Percentiles rank a stretch among this genome's conserved stretches.
Evolutionary conservation across 2,329 filamentous ascomycete genomes (phyloP).

Genomic region (Claviceps capensis): DNA sequence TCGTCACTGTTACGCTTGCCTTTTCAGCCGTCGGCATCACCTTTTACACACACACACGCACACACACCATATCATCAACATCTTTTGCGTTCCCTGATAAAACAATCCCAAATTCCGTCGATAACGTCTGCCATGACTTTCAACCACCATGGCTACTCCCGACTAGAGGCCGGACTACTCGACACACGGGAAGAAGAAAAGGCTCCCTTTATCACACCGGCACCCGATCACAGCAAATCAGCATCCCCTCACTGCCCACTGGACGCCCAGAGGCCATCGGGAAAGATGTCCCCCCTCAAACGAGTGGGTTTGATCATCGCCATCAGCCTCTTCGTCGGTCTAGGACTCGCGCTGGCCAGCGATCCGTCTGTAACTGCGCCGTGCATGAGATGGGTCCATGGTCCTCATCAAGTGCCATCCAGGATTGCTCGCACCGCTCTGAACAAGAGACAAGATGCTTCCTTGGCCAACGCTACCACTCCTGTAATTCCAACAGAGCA

Average conservation of each 20-base stretch:
- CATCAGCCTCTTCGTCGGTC: constrained; percentile 14
- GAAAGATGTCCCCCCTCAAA: constrained; percentile 9
- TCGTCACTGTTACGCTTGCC: constrained; percentile 1
- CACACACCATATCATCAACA: neutral
- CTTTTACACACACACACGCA: neutral
- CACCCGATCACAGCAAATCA: constrained; percentile 1
- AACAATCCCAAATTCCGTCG: neutral
- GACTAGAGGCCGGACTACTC: constrained; percentile 13
- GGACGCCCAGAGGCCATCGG: neutral
- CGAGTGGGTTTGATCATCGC: constrained; percentile 9
- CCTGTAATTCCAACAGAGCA: neutral
- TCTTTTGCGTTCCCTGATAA: neutral
- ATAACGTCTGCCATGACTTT: constrained; percentile 8
- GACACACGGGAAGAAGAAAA: constrained; percentile 13
- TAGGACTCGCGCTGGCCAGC: constrained; percentile 10
- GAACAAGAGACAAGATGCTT: constrained; percentile 3
- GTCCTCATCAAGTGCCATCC: neutral
- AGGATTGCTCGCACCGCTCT: constrained; percentile 1
- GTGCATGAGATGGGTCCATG: constrained; percentile 1
- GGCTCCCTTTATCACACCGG: constrained; percentile 4
- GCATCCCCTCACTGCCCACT: neutral
- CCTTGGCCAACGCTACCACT: constrained; percentile 1
- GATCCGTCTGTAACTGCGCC: neutral
- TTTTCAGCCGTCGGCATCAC: neutral
- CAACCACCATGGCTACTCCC: constrained; percentile 3